Percentiles rank a stretch among this genome's conserved stretches.
These are phyloP conservation scores for Chrysoporthe deuterocubensis DNA, from an alignment of 2,329 filamentous ascomycete species.

Conservation along the genomic window DNA sequence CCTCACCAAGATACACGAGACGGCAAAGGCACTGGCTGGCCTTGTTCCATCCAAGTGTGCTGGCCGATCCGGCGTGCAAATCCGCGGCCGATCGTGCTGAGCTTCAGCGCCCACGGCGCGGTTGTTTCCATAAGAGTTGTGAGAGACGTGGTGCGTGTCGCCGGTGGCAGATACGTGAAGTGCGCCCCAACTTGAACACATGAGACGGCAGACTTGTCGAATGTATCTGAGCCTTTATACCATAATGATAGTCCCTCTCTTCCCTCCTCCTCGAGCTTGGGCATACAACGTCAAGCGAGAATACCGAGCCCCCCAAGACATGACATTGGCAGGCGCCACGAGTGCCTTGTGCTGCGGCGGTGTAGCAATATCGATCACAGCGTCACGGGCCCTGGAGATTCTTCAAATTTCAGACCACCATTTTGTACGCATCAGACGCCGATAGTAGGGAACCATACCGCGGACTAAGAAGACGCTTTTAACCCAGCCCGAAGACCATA, in stretches of 20 bases:
- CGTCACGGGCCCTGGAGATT: not conserved
- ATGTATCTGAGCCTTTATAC: not conserved
- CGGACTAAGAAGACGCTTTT: not conserved
- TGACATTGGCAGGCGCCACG: not conserved
- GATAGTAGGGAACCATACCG: not conserved
- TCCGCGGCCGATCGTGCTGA: not conserved
- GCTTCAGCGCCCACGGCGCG: not conserved
- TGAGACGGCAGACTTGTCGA: not conserved
- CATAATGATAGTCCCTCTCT: not conserved
- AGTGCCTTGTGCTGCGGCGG: not conserved
- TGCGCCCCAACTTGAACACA: not conserved
- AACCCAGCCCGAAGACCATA: not conserved
- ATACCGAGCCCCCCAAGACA: not conserved
- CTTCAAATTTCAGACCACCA: not conserved
- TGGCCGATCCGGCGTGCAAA: conserved; percentile 7
- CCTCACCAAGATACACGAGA: not conserved
- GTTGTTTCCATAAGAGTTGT: not conserved
- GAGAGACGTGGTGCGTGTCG: not conserved
- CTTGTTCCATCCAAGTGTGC: not conserved
- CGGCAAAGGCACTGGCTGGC: not conserved
- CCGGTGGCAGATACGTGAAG: not conserved
- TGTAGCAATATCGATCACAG: not conserved
- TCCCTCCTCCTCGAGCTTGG: not conserved
- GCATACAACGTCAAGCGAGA: not conserved
- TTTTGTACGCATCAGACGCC: not conserved